Conservation (phyloP, 768 basidiomycete species). For the Suillus placidus region DNA sequence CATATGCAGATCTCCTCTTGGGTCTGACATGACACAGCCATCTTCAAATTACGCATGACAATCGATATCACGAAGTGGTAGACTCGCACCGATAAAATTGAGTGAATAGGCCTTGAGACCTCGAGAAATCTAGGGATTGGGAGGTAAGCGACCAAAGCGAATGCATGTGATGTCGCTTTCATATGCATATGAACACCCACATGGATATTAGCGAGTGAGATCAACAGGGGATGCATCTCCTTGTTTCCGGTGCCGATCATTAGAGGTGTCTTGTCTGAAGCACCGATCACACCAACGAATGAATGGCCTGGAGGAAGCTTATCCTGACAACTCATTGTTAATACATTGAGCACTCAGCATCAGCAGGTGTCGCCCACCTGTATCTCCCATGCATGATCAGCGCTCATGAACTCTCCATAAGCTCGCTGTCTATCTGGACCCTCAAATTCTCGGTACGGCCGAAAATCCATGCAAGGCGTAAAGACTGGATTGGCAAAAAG, state of each 20-base stretch:
- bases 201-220: conserved; percentile 37
- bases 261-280: conserved; percentile 39
- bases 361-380: neutral
- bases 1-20: conserved; percentile 10
- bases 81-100: conserved; percentile 30
- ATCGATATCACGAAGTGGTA: conserved; percentile 35
- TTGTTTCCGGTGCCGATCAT: conserved; percentile 34
- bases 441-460: neutral
- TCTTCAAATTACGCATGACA: conserved; percentile 32
- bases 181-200: conserved; percentile 30
- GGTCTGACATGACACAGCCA: conserved; percentile 32
- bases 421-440: neutral
- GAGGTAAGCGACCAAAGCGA: conserved; percentile 30
- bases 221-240: conserved; percentile 34
- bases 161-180: conserved; percentile 37
- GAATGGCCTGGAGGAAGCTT: neutral
- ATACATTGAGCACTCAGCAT: neutral
- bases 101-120: conserved; percentile 22
- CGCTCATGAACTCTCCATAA: neutral
- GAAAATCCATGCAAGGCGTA: no score
- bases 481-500: no score
- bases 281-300: conserved; percentile 23
- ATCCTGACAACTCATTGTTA: neutral
- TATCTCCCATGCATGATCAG: neutral
- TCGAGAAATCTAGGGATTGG: conserved; percentile 34